Evolutionary conservation across 345 rosid species (phyloP), one percentile per base, ranked within the genome.

Genomic region (Gynandropsis gynandra): DNA sequence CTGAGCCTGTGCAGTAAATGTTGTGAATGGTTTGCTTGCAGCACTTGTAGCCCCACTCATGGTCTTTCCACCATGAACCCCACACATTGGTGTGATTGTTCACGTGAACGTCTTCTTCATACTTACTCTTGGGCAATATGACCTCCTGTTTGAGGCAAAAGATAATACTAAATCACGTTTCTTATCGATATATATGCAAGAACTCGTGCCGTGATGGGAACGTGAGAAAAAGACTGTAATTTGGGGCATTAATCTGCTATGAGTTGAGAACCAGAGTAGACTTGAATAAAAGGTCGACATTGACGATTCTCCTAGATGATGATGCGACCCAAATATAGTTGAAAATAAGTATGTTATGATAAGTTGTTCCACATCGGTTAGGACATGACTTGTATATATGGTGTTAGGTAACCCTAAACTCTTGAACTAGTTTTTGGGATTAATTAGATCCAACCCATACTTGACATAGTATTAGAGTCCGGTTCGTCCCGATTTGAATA

Each of bases 61-160:
- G 80, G 62, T 79, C 89, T 66, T 72, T 81, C 84, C 82, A 81
- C 89, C 94, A 81, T 9, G 95, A 85, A 14, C 84, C 95, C 82
- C 84, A 85, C 27, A 81, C 89, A 33, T 54, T 72, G 5, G 81
- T 79, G 69, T 85, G 89, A 63, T 85, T 76, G 40, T 72, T 76
- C 27, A 69, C 64, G 68, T 54, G 69, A 33, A 67, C 54, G 49
- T 79, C 76, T 65, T 73, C 85, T 48, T 79, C 85, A 27, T 76
- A 79, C 62, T 79, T 79, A 66, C 85, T 79, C 67, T 47, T 76
- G 1, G 81, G 85, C 42, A 79, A 68, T 27, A 52, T 41, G 38
- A 57, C 66, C 44, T 75, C 84, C 84, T 73, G 33, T 19, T 52
- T 34, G 47, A 29, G 32, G 54, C 27, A 56, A 20, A 18, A 13